Conservation (phyloP, 139 green algal genomes). For the Chlorella sp. region DNA sequence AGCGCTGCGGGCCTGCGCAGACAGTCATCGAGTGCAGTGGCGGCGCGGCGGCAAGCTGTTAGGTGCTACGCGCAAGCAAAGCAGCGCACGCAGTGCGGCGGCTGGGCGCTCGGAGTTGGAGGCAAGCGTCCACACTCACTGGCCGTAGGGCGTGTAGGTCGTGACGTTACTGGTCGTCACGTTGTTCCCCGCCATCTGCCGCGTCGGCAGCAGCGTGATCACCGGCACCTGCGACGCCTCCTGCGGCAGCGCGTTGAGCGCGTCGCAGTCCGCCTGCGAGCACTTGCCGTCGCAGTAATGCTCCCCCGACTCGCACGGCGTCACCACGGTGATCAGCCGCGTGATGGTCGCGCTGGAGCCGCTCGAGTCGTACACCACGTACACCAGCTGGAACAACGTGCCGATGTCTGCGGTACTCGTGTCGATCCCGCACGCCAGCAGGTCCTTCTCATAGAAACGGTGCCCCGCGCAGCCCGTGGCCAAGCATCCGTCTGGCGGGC, state of each 20-base stretch:
- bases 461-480: background rate
- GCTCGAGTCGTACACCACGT: constrained; percentile 4
- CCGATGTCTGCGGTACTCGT: constrained; percentile 2
- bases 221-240: background rate
- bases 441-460: background rate
- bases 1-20: background rate
- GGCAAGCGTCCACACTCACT: too few species aligned
- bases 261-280: background rate
- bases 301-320: background rate
- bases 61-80: too few species aligned
- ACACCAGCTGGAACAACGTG: background rate
- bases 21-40: too few species aligned
- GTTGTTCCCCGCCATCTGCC: background rate
- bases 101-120: too few species aligned
- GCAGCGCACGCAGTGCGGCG: too few species aligned
- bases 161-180: background rate
- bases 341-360: background rate
- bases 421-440: constrained; percentile 7
- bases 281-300: background rate
- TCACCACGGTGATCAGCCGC: background rate
- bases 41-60: too few species aligned
- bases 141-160: background rate
- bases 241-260: background rate
- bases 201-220: background rate
- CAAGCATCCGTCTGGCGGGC: constrained; percentile 1